phyloP scores from a whole-genome alignment of 2,329 filamentous ascomycete species.

The Amesomyces nigricolor region DNA sequence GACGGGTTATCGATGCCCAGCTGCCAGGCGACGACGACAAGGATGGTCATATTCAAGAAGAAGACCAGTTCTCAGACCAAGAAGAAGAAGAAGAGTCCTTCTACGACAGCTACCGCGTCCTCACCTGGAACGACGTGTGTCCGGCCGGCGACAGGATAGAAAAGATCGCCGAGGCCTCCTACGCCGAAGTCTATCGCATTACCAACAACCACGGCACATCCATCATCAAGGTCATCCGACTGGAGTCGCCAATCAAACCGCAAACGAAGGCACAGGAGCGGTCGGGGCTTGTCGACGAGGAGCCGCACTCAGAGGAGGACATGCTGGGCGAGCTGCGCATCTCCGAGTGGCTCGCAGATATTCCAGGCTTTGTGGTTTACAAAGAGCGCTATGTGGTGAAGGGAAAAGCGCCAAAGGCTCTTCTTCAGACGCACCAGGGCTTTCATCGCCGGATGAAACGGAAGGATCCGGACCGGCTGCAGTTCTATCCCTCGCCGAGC shows the following conservation, averaged over 20 bases:
- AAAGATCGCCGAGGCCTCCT: conserved; percentile 63
- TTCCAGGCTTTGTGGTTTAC: conserved; percentile 61
- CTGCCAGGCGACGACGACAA: not conserved
- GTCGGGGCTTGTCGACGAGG: conserved; percentile 52
- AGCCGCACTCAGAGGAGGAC: conserved; percentile 50
- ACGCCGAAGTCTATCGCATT: conserved; percentile 60
- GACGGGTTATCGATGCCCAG: not conserved
- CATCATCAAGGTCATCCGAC: conserved; percentile 60
- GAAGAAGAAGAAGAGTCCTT: conserved; percentile 19
- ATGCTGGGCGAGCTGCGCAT: conserved; percentile 56
- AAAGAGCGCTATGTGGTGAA: conserved; percentile 58
- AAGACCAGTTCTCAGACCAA: not conserved
- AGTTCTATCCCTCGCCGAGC: conserved; percentile 58
- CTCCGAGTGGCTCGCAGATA: conserved; percentile 58
- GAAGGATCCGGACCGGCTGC: conserved; percentile 50
- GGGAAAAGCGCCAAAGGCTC: conserved; percentile 47
- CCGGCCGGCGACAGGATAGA: conserved; percentile 47
- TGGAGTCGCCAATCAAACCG: conserved; percentile 52
- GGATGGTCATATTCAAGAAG: not conserved
- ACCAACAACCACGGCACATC: conserved; percentile 54
- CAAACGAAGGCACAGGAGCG: conserved; percentile 53
- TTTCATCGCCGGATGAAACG: conserved; percentile 51
- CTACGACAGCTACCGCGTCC: conserved; percentile 24
- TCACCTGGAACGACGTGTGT: conserved; percentile 55
- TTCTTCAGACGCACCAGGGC: conserved; percentile 55